A percentile compares a stretch with the other conserved stretches of the same genome.
These are phyloP conservation scores for Rhynchosporium agropyri DNA, from an alignment of 2,329 filamentous ascomycete genomes.

Conservation along the genomic window DNA sequence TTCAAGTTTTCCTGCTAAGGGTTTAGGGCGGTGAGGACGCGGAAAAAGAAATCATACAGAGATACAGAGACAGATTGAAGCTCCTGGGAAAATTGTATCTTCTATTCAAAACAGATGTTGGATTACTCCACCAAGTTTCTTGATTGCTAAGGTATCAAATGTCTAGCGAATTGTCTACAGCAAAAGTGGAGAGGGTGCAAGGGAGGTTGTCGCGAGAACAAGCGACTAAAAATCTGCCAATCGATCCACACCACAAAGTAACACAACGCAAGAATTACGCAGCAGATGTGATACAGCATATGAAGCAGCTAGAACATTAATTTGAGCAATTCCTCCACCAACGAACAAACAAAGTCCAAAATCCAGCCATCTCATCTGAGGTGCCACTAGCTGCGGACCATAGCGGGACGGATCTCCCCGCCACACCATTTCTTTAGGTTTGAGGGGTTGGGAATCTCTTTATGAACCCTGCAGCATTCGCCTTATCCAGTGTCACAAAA, in stretches of 20 bases:
- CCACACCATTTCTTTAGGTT: not conserved
- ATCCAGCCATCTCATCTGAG: slow-evolving; percentile 7
- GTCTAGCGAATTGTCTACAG: not conserved
- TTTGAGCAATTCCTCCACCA: not conserved
- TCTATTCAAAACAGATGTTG: no score
- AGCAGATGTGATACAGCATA: not conserved
- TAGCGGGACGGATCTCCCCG: slow-evolving; percentile 8
- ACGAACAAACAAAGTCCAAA: not conserved
- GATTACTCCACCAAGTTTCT: no score
- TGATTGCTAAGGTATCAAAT: not conserved
- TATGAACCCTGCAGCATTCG: slow-evolving; percentile 12
- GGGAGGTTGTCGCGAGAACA: not conserved
- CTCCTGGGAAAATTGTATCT: no score
- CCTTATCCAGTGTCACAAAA: not conserved
- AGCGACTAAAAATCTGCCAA: not conserved
- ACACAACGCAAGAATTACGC: not conserved
- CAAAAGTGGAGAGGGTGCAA: not conserved
- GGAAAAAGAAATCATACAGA: no score
- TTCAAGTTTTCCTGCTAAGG: no score
- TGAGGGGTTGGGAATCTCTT: not conserved
- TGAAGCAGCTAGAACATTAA: not conserved
- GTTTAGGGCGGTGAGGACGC: no score
- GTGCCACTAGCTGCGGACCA: not conserved
- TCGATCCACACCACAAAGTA: not conserved
- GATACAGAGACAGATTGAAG: no score